Percentiles rank a stretch among this genome's conserved stretches.
Evolutionary conservation across 2,329 filamentous ascomycete species (phyloP).

Genomic region (Alternaria sp.): DNA sequence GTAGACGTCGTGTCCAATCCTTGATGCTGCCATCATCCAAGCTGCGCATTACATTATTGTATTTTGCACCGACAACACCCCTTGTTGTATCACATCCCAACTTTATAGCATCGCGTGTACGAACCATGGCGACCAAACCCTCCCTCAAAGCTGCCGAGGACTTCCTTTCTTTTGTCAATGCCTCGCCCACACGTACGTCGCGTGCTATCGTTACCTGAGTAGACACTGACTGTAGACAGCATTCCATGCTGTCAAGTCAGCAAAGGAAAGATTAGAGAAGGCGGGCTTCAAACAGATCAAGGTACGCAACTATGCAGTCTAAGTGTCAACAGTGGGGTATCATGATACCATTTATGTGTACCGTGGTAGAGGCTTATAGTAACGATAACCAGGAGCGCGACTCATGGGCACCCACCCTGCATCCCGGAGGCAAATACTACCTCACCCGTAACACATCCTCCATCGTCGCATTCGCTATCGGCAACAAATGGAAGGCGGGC

Average conservation of each 20-base stretch:
- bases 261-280: conserved; percentile 75
- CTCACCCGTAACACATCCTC: conserved; percentile 92
- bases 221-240: conserved; percentile 59
- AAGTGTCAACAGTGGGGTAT: neutral
- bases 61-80: conserved; percentile 15
- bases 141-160: conserved; percentile 68
- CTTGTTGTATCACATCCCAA: conserved; percentile 14
- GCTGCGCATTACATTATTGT: conserved; percentile 17
- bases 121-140: conserved; percentile 47
- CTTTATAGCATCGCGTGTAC: conserved; percentile 23
- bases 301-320: neutral
- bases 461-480: conserved; percentile 90
- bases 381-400: conserved; percentile 72
- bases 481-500: conserved; percentile 87
- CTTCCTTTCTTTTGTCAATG: conserved; percentile 93
- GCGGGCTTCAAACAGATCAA: conserved; percentile 88
- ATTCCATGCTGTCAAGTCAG: conserved; percentile 88
- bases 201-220: neutral
- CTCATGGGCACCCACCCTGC: conserved; percentile 79
- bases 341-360: neutral
- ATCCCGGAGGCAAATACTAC: conserved; percentile 93
- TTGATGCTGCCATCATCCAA: conserved; percentile 20
- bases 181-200: conserved; percentile 84
- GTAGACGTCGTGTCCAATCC: conserved; percentile 27
- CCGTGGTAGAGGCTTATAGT: neutral